These are phyloP conservation scores for Cucumis hystrix DNA, from an alignment of 306 rosid genomes.

Conservation along the genomic window DNA sequence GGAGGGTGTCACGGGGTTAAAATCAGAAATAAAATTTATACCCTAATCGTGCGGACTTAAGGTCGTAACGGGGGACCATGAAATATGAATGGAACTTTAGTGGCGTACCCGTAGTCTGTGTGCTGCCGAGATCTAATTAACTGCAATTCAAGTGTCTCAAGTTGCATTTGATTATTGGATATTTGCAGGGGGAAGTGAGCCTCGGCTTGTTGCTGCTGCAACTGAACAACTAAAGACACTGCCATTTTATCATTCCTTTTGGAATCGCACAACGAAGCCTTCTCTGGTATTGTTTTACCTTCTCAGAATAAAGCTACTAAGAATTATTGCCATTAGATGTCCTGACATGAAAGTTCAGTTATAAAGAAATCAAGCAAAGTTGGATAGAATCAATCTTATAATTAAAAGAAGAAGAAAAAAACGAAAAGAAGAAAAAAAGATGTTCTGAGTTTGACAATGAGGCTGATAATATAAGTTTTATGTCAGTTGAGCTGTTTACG, in stretches of 20 bases:
- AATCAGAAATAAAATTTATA: no score
- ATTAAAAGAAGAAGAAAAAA: no score
- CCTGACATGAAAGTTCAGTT: neutral
- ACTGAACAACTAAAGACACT: constrained; percentile 61
- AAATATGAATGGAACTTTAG: no score
- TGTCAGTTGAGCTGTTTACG: no score
- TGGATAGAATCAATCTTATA: neutral
- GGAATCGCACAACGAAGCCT: constrained; percentile 94
- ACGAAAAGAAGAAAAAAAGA: no score
- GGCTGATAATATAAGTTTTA: no score
- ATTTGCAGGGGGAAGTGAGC: constrained; percentile 78
- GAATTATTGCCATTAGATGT: neutral
- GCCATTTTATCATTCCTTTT: constrained; percentile 98
- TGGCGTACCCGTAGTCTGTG: no score
- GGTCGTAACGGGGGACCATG: no score
- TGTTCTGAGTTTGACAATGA: no score
- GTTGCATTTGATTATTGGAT: neutral
- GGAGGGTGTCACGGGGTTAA: neutral
- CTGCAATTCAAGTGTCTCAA: neutral
- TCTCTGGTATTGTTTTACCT: constrained; percentile 54
- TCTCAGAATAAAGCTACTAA: neutral
- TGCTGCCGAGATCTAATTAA: neutral
- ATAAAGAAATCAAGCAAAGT: neutral
- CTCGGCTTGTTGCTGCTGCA: constrained; percentile 83
- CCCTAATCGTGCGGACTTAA: no score